phyloP scores from a whole-genome alignment of 208 protist genomes.

The Trypanosoma cruzi region DNA sequence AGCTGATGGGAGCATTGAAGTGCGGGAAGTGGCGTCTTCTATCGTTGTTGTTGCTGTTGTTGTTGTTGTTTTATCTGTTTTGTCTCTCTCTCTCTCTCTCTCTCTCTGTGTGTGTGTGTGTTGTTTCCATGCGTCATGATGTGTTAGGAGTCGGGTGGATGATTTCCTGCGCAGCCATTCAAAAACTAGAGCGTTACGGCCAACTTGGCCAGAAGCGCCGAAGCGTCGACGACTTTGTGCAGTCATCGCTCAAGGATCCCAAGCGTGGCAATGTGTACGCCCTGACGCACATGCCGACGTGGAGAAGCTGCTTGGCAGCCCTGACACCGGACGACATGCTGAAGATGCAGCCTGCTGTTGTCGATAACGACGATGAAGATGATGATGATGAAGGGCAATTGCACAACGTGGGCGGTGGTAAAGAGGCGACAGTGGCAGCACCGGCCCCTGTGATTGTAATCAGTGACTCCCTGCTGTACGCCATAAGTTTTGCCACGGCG shows the following conservation, averaged over 20 bases:
- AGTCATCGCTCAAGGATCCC: slow-evolving; percentile 67
- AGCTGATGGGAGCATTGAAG: too few relatives aligned
- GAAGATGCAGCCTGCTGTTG: too few relatives aligned
- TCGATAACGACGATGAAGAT: too few relatives aligned
- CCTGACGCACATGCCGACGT: slow-evolving; percentile 78
- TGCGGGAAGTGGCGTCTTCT: too few relatives aligned
- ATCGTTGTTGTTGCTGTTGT: too few relatives aligned
- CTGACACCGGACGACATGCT: slow-evolving; percentile 5
- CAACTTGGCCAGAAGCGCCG: slow-evolving; percentile 78
- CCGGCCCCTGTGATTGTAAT: slow-evolving; percentile 23
- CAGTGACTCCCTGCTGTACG: slow-evolving; percentile 77
- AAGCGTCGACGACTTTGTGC: slow-evolving; percentile 71
- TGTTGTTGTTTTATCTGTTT: too few relatives aligned
- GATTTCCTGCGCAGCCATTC: slow-evolving; percentile 83
- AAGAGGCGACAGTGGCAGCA: slow-evolving; percentile 8
- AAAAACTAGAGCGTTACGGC: slow-evolving; percentile 90
- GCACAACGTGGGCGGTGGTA: background rate
- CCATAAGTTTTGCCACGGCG: slow-evolving; percentile 67
- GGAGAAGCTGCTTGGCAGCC: slow-evolving; percentile 44
- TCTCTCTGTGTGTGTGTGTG: slow-evolving; percentile 1
- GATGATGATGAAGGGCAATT: slow-evolving; percentile 1
- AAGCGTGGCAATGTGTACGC: slow-evolving; percentile 80
- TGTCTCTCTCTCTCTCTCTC: background rate
- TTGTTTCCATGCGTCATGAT: too few relatives aligned
- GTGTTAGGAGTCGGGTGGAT: slow-evolving; percentile 33